Evolutionary conservation across 2,329 filamentous ascomycete species (phyloP), one percentile per base, ranked within the genome.

Genomic region (Apiospora marii): DNA sequence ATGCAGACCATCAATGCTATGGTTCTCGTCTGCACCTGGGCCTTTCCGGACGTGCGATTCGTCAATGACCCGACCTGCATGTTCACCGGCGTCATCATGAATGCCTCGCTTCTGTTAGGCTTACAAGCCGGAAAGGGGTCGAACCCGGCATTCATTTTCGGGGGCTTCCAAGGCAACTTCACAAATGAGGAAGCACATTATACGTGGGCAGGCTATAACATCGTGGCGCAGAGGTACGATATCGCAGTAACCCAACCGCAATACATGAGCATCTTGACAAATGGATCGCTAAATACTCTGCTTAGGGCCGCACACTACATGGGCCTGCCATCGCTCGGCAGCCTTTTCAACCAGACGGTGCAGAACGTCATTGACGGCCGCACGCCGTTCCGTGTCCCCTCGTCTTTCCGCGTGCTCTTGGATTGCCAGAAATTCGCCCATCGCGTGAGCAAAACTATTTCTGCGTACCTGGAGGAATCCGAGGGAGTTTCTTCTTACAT

Each of bases 141-240:
- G 0, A 84, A 89, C 70, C 83, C 83, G 0, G 85, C 87, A 74
- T 87, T 87, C 71, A 82, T 82, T 53, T 82, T 86, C 16, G 85
- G 69, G 10, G 79, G 82, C 10, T 83, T 83, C 27, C 83, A 84
- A 70, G 82, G 83, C 34, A 82, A 84, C 67, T 82, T 85, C 58
- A 85, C 85, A 0, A 84, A 89, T 70, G 85, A 89, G 72, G 87
- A 89, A 72, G 87, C 87, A 2, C 82, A 84, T 0, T 85, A 82
- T 67, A 88, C 87, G 0, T 90, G 88, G 88, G 82, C 86, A 2
- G 86, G 86, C 1, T 87, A 86, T 74, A 88, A 87, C 34, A 85
- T 88, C 19, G 81, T 89, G 10, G 82, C 85, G 0, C 87, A 89
- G 73, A 84, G 84, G 85, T 87, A 76, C 3, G 58, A n/a, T 22